Percentiles rank a stretch among this genome's conserved stretches.
Conservation (phyloP, 225 moss, liverwort and hornwort genomes). For the Thuidium tamariscinum region DNA sequence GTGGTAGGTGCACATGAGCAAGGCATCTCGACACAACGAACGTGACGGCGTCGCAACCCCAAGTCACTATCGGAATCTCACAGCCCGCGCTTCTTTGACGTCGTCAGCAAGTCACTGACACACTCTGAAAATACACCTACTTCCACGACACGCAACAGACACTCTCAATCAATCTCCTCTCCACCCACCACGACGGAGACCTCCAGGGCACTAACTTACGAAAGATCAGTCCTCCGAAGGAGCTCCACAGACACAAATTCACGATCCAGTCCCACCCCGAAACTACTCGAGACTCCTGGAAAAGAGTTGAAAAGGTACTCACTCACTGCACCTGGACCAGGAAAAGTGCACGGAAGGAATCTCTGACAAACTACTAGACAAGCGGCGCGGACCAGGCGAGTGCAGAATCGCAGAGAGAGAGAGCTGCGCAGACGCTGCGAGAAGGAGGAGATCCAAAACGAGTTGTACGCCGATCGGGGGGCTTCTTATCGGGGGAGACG, state of each 20-base stretch:
- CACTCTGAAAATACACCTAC: background rate
- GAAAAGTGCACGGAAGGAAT: slow-evolving; percentile 18
- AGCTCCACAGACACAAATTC: background rate
- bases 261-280: no score
- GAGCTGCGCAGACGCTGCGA: background rate
- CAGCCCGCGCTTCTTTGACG: background rate
- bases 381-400: background rate
- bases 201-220: background rate
- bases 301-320: background rate
- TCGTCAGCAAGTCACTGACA: background rate
- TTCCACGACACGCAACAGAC: background rate
- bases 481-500: slow-evolving; percentile 24
- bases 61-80: background rate
- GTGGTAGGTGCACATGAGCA: slow-evolving; percentile 75
- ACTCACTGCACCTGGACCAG: background rate
- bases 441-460: slow-evolving; percentile 37
- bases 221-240: background rate
- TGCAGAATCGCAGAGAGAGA: background rate
- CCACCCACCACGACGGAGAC: background rate
- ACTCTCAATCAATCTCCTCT: background rate
- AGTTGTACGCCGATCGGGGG: slow-evolving; percentile 3
- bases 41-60: background rate
- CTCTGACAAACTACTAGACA: background rate
- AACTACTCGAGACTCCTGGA: background rate
- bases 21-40: slow-evolving; percentile 26